phyloP scores from a whole-genome alignment of 257 asterid genomes.

The Scutellaria baicalensis region DNA sequence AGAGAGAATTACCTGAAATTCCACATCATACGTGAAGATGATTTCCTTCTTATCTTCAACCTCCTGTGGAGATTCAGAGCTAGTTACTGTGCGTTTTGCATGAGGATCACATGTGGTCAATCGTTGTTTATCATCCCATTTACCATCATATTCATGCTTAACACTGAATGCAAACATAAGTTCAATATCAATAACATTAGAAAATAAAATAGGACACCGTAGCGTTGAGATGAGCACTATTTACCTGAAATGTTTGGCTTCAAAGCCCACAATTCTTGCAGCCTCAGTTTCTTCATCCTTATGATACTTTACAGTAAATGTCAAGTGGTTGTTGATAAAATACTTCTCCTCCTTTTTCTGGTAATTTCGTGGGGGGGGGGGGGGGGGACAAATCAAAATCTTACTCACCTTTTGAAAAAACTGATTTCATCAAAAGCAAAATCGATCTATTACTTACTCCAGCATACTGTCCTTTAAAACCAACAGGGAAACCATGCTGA shows the following conservation, averaged over 20 bases:
- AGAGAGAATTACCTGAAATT: conserved; percentile 50
- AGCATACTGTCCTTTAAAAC: conserved; percentile 73
- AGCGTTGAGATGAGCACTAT: not conserved
- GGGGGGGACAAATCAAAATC: conserved; percentile 14
- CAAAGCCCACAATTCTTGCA: conserved; percentile 89
- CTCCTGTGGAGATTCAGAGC: conserved; percentile 74
- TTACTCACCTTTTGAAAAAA: not conserved
- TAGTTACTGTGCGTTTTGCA: conserved; percentile 63
- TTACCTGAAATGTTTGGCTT: conserved; percentile 76
- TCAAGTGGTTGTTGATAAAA: conserved; percentile 72
- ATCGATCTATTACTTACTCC: conserved; percentile 52
- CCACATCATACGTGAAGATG: conserved; percentile 85
- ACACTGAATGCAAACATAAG: conserved; percentile 36
- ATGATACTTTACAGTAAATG: conserved; percentile 70
- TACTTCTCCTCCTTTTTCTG: conserved; percentile 72
- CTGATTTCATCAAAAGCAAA: not conserved
- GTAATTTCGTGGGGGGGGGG: not conserved
- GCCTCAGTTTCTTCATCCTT: conserved; percentile 63
- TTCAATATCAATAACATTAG: conserved; percentile 11
- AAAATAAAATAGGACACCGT: not conserved
- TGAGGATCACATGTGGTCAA: conserved; percentile 79
- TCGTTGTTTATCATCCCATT: conserved; percentile 52
- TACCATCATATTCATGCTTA: conserved; percentile 75
- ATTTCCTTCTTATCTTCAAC: conserved; percentile 70
- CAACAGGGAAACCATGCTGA: conserved; percentile 81